Evolutionary conservation across 176 grass and related monocot species (phyloP).

Genomic region (Tuctoria greenei): DNA sequence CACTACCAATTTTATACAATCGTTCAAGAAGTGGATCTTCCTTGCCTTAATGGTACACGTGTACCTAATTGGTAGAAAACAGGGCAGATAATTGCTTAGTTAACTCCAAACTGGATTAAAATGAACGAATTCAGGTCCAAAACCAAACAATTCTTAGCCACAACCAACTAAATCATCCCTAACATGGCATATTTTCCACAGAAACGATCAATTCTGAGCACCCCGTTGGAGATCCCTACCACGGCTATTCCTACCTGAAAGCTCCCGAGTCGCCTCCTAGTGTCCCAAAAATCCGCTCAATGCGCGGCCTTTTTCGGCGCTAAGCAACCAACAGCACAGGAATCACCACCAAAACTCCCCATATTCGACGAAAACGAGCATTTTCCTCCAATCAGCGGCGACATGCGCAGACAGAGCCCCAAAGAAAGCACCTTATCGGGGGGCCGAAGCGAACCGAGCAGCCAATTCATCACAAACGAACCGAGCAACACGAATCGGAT

Average conservation of each 20-base stretch:
- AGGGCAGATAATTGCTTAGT: background rate
- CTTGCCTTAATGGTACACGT: background rate
- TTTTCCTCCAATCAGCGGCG: background rate
- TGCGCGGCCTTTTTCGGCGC: background rate
- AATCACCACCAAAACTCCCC: background rate
- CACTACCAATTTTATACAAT: background rate
- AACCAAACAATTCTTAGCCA: background rate
- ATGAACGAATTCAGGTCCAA: background rate
- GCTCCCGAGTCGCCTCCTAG: background rate
- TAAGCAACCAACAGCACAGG: background rate
- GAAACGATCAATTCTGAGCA: background rate
- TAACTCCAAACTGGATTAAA: background rate
- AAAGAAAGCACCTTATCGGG: background rate
- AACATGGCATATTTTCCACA: background rate
- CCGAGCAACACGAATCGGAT: constrained; percentile 4
- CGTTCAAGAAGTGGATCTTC: background rate
- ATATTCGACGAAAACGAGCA: background rate
- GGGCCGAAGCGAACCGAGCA: background rate
- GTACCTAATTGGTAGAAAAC: background rate
- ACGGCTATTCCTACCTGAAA: background rate
- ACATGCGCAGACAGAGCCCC: background rate
- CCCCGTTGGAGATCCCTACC: constrained; percentile 15
- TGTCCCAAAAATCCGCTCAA: background rate
- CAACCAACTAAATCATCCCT: background rate
- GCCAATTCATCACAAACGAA: background rate